phyloP scores from a whole-genome alignment of 2,329 filamentous ascomycete species.

The Colletotrichum agaves region DNA sequence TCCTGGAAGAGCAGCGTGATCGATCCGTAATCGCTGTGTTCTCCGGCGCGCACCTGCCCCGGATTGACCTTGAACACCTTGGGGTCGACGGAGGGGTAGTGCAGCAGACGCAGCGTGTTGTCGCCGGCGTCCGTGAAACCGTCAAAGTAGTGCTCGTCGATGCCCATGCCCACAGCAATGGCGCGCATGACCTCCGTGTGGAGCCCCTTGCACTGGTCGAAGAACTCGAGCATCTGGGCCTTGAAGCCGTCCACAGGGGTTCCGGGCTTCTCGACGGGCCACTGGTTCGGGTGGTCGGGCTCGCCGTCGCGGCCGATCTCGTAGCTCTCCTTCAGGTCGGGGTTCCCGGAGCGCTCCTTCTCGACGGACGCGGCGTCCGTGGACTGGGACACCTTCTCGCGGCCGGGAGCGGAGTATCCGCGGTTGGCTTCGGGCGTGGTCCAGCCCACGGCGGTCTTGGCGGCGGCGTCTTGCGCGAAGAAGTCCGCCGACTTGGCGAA shows the following conservation, averaged over 20 bases:
- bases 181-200: slow-evolving; percentile 85
- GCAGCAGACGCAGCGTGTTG: slow-evolving; percentile 78
- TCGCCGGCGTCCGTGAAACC: slow-evolving; percentile 75
- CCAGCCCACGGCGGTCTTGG: slow-evolving; percentile 77
- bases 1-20: slow-evolving; percentile 74
- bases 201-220: slow-evolving; percentile 76
- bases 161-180: slow-evolving; percentile 82
- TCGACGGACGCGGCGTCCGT: slow-evolving; percentile 66
- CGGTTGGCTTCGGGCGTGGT: slow-evolving; percentile 78
- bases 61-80: slow-evolving; percentile 74
- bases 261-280: slow-evolving; percentile 69
- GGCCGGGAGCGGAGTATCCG: slow-evolving; percentile 75
- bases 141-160: slow-evolving; percentile 81
- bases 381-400: slow-evolving; percentile 76
- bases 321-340: slow-evolving; percentile 73
- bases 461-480: slow-evolving; percentile 70
- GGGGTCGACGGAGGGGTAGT: slow-evolving; percentile 77
- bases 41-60: slow-evolving; percentile 79
- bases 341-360: slow-evolving; percentile 65
- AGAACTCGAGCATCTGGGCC: slow-evolving; percentile 79
- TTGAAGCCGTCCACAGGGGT: slow-evolving; percentile 69
- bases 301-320: slow-evolving; percentile 73
- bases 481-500: slow-evolving; percentile 77
- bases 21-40: slow-evolving; percentile 76
- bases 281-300: slow-evolving; percentile 76